Evolutionary conservation across 1,284 basidiomycete species (phyloP).

Genomic region (Xerocomus minutiporus): DNA sequence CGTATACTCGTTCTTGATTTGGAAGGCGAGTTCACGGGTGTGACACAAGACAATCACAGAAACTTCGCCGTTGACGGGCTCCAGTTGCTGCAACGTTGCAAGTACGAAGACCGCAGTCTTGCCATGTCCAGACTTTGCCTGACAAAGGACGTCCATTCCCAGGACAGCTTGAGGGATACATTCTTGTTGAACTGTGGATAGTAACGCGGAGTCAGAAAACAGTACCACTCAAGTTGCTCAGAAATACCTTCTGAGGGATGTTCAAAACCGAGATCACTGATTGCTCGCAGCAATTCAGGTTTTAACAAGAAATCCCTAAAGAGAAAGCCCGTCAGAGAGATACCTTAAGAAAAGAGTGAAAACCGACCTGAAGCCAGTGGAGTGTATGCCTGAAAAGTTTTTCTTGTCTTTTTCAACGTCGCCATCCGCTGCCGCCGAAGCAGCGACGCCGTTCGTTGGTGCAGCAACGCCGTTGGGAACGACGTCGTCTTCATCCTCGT

Average conservation of each 20-base stretch:
- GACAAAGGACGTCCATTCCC: slow-evolving; percentile 99
- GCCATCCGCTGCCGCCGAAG: slow-evolving; percentile 49
- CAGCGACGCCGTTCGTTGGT: slow-evolving; percentile 47
- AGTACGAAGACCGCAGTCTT: slow-evolving; percentile 99
- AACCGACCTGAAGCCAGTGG: slow-evolving; percentile 85
- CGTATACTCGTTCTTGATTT: slow-evolving; percentile 99
- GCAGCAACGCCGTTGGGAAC: slow-evolving; percentile 58
- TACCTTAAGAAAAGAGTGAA: slow-evolving; percentile 1
- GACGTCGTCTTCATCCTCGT: slow-evolving; percentile 91
- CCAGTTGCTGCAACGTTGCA: slow-evolving; percentile 96
- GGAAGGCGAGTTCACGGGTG: slow-evolving; percentile 98
- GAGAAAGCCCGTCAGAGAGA: slow-evolving; percentile 11
- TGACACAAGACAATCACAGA: slow-evolving; percentile 98
- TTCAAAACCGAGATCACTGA: slow-evolving; percentile 98
- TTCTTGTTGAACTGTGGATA: slow-evolving; percentile 89
- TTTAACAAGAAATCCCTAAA: slow-evolving; percentile 28
- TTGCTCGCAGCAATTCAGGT: slow-evolving; percentile 87
- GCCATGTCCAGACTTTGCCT: slow-evolving; percentile 99
- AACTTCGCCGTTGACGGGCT: slow-evolving; percentile 97
- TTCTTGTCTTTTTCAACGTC: slow-evolving; percentile 87
- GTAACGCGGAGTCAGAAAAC: neutral
- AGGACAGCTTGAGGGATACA: slow-evolving; percentile 99
- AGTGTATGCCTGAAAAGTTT: slow-evolving; percentile 96
- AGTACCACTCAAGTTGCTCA: neutral
- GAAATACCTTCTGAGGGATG: slow-evolving; percentile 95